Evolutionary conservation across 2,329 filamentous ascomycete species (phyloP), one percentile per base, ranked within the genome.

Genomic region (Lasiodiplodia hormozganensis): DNA sequence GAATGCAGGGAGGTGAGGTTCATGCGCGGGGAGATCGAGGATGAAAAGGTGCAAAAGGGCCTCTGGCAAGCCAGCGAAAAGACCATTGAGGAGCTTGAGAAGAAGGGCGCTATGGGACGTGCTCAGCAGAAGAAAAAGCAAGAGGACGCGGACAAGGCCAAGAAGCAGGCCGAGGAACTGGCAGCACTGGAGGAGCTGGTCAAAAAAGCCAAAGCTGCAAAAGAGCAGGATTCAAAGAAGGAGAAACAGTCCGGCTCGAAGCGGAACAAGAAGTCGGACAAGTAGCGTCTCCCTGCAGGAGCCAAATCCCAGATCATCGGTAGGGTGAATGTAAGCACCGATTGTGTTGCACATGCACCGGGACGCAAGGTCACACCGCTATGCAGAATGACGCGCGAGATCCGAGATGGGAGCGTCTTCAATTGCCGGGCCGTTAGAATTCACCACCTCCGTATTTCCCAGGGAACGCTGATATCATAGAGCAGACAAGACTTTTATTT

Each of bases 21-120:
- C 78, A 86, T 90, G 31, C 85, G 92, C 65, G 84, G 82, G 31
- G 94, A 97, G 74, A 85, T 97, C 54, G 86, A 86, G 71, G 92
- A 97, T 76, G 94, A 96, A 71, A 87, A 86, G 23, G 82, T 92
- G 36, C 94, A 93, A 69, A 94, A 96, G 85, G 88, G 90, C 77
- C 83, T 99, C 18, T 99, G 95, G 95, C 88, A 96, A 76, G 89
- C 92, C 69, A 97, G 92, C 76, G 94, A 97, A 75, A 89, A 88
- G 76, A 87, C 96, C 71, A 90, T 98, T 68, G 90, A 96, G 78
- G 86, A 87, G 73, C 87, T 90, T 16, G 94, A 98, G 80, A 96
- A 92, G 82, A 88, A 91, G 76, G 88, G 90, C 28, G 94, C 94
- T 10, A 81, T 88, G 62, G 86, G 85, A 68, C 81, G 88, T 69